Evolutionary conservation across 257 asterid genomes (phyloP).

Genomic region (Solanum verrucosum): DNA sequence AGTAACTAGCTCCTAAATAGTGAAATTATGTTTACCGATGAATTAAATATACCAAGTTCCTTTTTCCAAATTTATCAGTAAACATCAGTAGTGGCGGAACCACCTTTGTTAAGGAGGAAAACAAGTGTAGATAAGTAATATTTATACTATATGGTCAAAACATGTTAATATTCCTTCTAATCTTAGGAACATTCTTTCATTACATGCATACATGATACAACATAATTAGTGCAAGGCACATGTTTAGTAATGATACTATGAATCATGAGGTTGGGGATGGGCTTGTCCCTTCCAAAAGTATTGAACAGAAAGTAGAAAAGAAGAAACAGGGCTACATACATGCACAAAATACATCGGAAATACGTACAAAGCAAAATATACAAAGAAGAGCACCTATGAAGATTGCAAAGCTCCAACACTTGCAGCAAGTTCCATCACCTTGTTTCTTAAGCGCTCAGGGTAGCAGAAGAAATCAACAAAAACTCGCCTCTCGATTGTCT

Average conservation of each 20-base stretch:
- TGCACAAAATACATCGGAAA: not conserved
- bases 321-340: not conserved
- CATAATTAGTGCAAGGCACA: not conserved
- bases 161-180: not conserved
- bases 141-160: not conserved
- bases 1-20: too few species aligned
- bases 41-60: not conserved
- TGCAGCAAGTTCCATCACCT: constrained; percentile 84
- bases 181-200: not conserved
- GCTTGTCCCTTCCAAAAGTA: not conserved
- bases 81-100: not conserved
- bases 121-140: not conserved
- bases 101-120: not conserved
- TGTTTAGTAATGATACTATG: not conserved
- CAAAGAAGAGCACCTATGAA: constrained; percentile 21
- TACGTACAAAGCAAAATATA: not conserved
- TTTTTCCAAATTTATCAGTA: not conserved
- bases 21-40: not conserved
- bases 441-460: constrained; percentile 82
- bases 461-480: constrained; percentile 95
- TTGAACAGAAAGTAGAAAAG: not conserved
- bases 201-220: not conserved
- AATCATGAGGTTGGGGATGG: not conserved
- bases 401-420: constrained; percentile 83
- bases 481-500: constrained; percentile 76